Conservation (phyloP, 768 basidiomycete species). For the Tylopilus rubrobrunneus region DNA sequence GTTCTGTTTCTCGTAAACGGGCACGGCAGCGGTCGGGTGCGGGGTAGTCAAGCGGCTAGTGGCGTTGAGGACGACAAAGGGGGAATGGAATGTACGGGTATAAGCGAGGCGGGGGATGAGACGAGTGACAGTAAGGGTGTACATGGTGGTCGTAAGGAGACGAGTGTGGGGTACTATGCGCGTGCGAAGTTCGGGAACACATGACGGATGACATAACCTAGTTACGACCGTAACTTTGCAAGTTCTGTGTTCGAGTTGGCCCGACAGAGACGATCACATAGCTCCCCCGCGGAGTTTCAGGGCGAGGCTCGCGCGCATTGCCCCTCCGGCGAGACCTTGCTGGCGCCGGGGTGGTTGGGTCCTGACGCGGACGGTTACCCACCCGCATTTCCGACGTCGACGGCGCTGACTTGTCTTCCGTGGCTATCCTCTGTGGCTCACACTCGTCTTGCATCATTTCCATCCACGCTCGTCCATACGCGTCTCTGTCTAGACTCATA, state of each 20-base stretch:
- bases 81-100: conserved; percentile 60
- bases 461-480: conserved; percentile 4
- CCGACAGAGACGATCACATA: too few species aligned
- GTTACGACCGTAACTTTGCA: not conserved
- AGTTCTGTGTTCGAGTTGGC: not conserved
- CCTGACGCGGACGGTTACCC: conserved; percentile 8
- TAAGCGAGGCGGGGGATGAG: conserved; percentile 1
- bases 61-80: conserved; percentile 50
- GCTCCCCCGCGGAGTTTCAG: conserved; percentile 7
- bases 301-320: not conserved
- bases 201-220: conserved; percentile 26
- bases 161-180: not conserved
- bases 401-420: conserved; percentile 17
- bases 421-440: not conserved
- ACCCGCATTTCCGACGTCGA: conserved; percentile 19
- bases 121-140: not conserved
- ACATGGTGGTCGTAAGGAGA: conserved; percentile 24
- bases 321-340: not conserved
- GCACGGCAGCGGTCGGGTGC: conserved; percentile 26
- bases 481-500: conserved; percentile 3
- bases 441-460: conserved; percentile 6
- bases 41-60: conserved; percentile 33
- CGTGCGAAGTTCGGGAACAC: conserved; percentile 26
- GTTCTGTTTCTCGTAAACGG: conserved; percentile 59
- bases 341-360: conserved; percentile 6